Evolutionary conservation across 192 early-diverging fungal species (phyloP).

Genomic region (Coemansia sp.): DNA sequence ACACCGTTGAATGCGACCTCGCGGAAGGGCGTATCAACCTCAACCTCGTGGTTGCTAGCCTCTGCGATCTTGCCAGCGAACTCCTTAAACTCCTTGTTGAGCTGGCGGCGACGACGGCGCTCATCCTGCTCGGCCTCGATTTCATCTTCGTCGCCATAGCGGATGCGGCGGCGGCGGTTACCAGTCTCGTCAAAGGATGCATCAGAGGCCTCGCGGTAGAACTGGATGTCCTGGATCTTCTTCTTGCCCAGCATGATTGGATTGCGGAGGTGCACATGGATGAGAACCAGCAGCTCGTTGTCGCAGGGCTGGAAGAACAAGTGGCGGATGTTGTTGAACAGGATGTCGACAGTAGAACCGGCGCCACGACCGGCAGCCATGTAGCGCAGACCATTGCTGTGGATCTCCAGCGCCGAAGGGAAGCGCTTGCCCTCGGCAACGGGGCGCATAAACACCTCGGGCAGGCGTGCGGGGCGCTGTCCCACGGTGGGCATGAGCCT

Average conservation of each 20-base stretch:
- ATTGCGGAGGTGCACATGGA: slow-evolving; percentile 96
- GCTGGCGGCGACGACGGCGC: slow-evolving; percentile 72
- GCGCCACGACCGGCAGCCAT: slow-evolving; percentile 70
- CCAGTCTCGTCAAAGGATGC: slow-evolving; percentile 97
- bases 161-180: slow-evolving; percentile 80
- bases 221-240: slow-evolving; percentile 97
- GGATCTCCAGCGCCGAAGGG: slow-evolving; percentile 96
- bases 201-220: slow-evolving; percentile 96
- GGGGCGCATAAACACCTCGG: slow-evolving; percentile 94
- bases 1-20: slow-evolving; percentile 96
- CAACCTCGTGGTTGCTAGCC: slow-evolving; percentile 76
- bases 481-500: slow-evolving; percentile 79
- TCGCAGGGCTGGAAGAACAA: slow-evolving; percentile 99
- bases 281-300: slow-evolving; percentile 89
- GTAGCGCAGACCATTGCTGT: slow-evolving; percentile 94
- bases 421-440: slow-evolving; percentile 87
- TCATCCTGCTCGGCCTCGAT: slow-evolving; percentile 96
- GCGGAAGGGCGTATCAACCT: slow-evolving; percentile 92
- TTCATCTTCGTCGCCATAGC: slow-evolving; percentile 99
- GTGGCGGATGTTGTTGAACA: slow-evolving; percentile 98
- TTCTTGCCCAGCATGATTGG: slow-evolving; percentile 98
- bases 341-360: slow-evolving; percentile 86
- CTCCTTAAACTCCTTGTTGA: slow-evolving; percentile 93
- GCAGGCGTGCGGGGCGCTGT: slow-evolving; percentile 72
- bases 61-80: slow-evolving; percentile 93